Conservation (phyloP, 805 yeast species). For the Jamesozyma gamospora region DNA sequence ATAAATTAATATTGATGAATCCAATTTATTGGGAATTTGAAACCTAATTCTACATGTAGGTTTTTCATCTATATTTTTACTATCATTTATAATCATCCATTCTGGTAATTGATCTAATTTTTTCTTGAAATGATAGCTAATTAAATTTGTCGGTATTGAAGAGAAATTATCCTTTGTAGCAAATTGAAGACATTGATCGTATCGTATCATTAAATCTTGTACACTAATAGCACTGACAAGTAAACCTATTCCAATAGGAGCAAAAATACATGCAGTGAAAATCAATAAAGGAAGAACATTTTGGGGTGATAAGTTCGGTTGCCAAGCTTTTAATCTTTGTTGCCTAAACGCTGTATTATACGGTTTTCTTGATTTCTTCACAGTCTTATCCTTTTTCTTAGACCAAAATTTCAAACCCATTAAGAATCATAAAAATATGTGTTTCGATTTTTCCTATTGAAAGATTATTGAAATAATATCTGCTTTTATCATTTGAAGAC, state of each 20-base stretch:
- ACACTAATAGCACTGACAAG: slow-evolving; percentile 62
- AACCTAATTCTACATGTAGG: slow-evolving; percentile 58
- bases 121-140: slow-evolving; percentile 50
- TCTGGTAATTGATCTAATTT: slow-evolving; percentile 34
- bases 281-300: slow-evolving; percentile 83
- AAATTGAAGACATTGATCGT: slow-evolving; percentile 51
- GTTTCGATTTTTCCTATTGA: no score
- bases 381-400: neutral
- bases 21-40: slow-evolving; percentile 57
- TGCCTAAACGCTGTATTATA: slow-evolving; percentile 74
- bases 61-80: slow-evolving; percentile 26
- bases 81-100: slow-evolving; percentile 48
- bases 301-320: slow-evolving; percentile 83
- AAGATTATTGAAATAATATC: no score
- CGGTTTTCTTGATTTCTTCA: slow-evolving; percentile 39
- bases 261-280: slow-evolving; percentile 63
- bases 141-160: slow-evolving; percentile 51
- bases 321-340: slow-evolving; percentile 53
- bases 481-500: no score
- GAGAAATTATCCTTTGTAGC: slow-evolving; percentile 37
- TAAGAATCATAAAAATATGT: slow-evolving; percentile 4
- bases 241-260: slow-evolving; percentile 84
- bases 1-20: slow-evolving; percentile 65
- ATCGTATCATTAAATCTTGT: slow-evolving; percentile 62
- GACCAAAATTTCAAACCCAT: slow-evolving; percentile 18